Evolutionary conservation across 257 asterid genomes (phyloP), one percentile per base, ranked within the genome.

Genomic region (Salvia splendens): DNA sequence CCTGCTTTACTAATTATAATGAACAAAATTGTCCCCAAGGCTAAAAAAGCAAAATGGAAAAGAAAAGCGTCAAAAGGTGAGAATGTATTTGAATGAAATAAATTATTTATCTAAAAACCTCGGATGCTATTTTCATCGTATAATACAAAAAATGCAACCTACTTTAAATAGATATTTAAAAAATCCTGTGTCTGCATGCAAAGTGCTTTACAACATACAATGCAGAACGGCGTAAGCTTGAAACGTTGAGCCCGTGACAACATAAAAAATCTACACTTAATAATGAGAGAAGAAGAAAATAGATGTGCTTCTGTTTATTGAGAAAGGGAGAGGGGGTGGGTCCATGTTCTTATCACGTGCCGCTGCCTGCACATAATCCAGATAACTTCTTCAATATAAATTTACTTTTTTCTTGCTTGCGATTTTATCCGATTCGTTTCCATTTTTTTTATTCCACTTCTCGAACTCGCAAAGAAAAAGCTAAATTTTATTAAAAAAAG

Each of bases 271-370:
- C 30, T 24, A 24, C 30, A n/a, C n/a, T n/a, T 20, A 0, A 24
- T 1, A 30, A 65, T 24, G 47, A 36, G 6, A 36, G 36, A 52
- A 20, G 36, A 52, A 20, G n/a, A 17, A 24, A 52, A 20, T 20
- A 17, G 59, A 62, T 20, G 51, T 38, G 66, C 56, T 61, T 52
- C 60, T 14, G 35, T 4, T 50, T 15, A 50, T 46, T 12, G 5
- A 33, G 17, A 14, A 2, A 1, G 1, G 4, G 24, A 24, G 6
- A 11, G 43, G 46, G 36, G 24, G 55, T 41, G 76, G 78, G 72
- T 75, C 79, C 81, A 69, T 67, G 66, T 72, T 71, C 69, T 64
- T n/a, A 56, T 74, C 85, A 81, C 82, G 85, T 81, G 85, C 45
- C 59, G 51, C 46, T 81, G 78, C 74, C 74, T 74, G 50, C 72